Conservation (phyloP, 139 green algal species). For the Chlamydomonas sphaeroides region DNA sequence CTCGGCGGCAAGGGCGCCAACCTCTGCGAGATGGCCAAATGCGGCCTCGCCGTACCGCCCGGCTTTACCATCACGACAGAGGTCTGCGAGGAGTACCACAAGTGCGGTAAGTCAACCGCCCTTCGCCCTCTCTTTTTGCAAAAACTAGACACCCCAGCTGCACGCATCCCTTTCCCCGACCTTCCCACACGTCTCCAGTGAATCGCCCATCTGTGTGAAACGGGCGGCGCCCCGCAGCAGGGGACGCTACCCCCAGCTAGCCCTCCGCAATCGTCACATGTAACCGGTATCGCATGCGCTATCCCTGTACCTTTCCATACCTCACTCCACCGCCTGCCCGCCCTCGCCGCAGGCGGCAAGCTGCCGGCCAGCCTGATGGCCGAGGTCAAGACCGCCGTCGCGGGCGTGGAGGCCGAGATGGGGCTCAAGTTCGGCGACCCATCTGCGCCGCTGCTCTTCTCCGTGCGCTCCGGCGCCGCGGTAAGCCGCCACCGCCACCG, state of each 20-base stretch:
- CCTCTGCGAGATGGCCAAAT: slow-evolving; percentile 85
- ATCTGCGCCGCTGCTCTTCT: slow-evolving; percentile 82
- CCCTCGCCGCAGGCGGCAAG: slow-evolving; percentile 43
- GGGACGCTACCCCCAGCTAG: too few species aligned
- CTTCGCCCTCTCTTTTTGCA: neutral
- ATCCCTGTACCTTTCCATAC: too few species aligned
- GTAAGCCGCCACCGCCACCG: too few species aligned
- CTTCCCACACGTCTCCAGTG: too few species aligned
- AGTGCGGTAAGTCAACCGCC: slow-evolving; percentile 37
- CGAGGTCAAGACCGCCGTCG: slow-evolving; percentile 72
- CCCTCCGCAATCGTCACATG: too few species aligned
- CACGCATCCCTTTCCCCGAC: too few species aligned
- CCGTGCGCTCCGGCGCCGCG: slow-evolving; percentile 85
- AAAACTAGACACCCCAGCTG: too few species aligned
- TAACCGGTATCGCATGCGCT: too few species aligned
- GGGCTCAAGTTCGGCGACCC: slow-evolving; percentile 79
- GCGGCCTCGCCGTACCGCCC: slow-evolving; percentile 88
- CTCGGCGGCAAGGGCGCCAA: slow-evolving; percentile 89
- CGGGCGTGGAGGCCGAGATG: slow-evolving; percentile 68
- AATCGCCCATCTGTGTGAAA: too few species aligned
- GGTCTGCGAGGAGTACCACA: slow-evolving; percentile 77
- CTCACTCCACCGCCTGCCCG: too few species aligned
- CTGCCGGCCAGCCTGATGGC: slow-evolving; percentile 79
- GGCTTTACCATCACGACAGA: slow-evolving; percentile 91
- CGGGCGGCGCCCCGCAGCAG: too few species aligned